Evolutionary conservation across 257 asterid genomes (phyloP).

Genomic region (Paulownia fortunei): DNA sequence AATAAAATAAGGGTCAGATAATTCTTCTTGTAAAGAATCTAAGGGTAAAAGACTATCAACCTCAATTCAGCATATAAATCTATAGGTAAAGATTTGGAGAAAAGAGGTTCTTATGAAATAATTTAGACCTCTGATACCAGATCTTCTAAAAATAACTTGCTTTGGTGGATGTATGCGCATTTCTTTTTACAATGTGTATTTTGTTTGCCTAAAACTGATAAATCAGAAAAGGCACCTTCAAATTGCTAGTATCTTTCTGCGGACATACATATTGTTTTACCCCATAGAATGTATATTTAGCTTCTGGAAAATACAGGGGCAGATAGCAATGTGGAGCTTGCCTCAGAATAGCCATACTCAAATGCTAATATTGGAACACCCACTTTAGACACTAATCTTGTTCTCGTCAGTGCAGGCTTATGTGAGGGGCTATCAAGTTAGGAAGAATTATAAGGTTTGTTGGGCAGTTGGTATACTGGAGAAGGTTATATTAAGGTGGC

Average conservation of each 20-base stretch:
- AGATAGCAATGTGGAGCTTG: neutral
- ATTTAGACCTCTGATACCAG: neutral
- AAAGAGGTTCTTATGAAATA: neutral
- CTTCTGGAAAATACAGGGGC: neutral
- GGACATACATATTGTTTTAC: neutral
- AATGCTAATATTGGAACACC: neutral
- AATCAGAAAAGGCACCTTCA: neutral
- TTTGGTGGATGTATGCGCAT: neutral
- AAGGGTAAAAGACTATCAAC: neutral
- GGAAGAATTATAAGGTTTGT: slow-evolving; percentile 76
- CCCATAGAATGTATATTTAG: neutral
- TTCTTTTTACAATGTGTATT: neutral
- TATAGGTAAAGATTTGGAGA: neutral
- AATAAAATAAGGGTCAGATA: neutral
- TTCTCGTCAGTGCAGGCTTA: slow-evolving; percentile 69
- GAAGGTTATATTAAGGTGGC: slow-evolving; percentile 92
- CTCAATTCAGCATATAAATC: neutral
- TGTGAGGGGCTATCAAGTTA: slow-evolving; percentile 91
- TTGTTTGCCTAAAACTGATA: neutral
- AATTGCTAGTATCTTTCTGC: neutral
- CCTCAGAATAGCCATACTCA: neutral
- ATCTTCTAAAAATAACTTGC: neutral
- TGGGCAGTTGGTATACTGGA: slow-evolving; percentile 97
- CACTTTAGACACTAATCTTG: neutral
- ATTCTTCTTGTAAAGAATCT: neutral